Percentiles rank a stretch among this genome's conserved stretches.
phyloP scores from a whole-genome alignment of 2,329 filamentous ascomycete genomes.

The Trichoderma lentiforme region DNA sequence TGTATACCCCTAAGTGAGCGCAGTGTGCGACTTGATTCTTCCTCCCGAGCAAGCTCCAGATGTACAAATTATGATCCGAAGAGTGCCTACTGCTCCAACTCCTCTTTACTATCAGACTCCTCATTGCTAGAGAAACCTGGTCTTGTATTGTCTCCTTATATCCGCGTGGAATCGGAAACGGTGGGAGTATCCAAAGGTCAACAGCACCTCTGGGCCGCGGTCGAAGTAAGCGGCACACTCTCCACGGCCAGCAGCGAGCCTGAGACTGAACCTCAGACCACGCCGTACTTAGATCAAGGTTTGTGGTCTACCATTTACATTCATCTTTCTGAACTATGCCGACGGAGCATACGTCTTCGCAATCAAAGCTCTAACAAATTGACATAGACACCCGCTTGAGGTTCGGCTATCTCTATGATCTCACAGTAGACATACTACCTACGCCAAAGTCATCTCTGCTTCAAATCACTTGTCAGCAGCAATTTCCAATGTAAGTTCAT shows the following conservation, averaged over 20 bases:
- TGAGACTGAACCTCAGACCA: background rate
- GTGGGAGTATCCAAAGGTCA: constrained; percentile 33
- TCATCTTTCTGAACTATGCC: background rate
- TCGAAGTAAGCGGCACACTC: constrained; percentile 46
- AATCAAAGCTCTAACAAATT: background rate
- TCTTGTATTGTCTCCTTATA: constrained; percentile 39
- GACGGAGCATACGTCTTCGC: background rate
- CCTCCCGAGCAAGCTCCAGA: constrained; percentile 1
- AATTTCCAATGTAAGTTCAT: constrained; percentile 39
- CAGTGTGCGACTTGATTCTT: background rate
- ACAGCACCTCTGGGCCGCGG: constrained; percentile 45
- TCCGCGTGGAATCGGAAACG: constrained; percentile 44
- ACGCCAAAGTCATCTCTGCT: constrained; percentile 40
- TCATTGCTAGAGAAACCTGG: background rate
- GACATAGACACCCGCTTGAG: constrained; percentile 33
- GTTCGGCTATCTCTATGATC: constrained; percentile 49
- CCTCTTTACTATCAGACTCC: background rate
- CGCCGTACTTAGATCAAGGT: background rate
- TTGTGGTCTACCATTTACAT: background rate
- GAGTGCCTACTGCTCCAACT: background rate
- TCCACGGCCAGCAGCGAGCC: constrained; percentile 23
- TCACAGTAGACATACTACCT: constrained; percentile 46
- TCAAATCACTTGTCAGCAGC: constrained; percentile 45
- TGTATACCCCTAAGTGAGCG: background rate
- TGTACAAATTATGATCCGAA: constrained; percentile 8